Conservation (phyloP, 768 basidiomycete species). For the Rhizopogon rudus region DNA sequence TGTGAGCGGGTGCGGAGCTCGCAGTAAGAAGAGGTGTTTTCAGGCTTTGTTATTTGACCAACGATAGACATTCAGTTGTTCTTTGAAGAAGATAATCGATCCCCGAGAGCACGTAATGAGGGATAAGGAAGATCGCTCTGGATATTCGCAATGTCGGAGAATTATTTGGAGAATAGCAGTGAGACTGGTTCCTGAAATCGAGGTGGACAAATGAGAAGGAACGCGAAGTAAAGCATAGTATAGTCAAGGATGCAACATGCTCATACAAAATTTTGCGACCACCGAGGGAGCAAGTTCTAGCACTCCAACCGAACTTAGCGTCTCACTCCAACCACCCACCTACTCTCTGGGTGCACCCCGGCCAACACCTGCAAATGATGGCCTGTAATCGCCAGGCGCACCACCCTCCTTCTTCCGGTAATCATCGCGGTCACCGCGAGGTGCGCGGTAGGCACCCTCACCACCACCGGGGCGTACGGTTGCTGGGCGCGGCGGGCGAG, state of each 20-base stretch:
- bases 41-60: neutral
- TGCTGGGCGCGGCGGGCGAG: conserved; percentile 81
- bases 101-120: conserved; percentile 25
- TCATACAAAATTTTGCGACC: conserved; percentile 18
- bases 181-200: neutral
- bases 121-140: conserved; percentile 4
- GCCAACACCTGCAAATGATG: conserved; percentile 85
- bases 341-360: conserved; percentile 79
- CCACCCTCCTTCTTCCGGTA: conserved; percentile 87
- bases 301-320: neutral
- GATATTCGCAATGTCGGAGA: conserved; percentile 38
- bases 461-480: conserved; percentile 65
- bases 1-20: conserved; percentile 42
- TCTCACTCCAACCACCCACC: neutral
- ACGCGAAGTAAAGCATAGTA: conserved; percentile 15
- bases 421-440: conserved; percentile 85
- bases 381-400: conserved; percentile 85
- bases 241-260: conserved; percentile 24
- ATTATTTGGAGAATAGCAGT: conserved; percentile 33
- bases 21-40: conserved; percentile 41
- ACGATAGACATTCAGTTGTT: conserved; percentile 32
- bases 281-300: neutral
- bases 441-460: conserved; percentile 78
- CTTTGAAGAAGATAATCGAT: conserved; percentile 45
- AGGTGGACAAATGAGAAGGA: neutral